Conservation (phyloP, 768 basidiomycete species). For the Cyathus striatus region DNA sequence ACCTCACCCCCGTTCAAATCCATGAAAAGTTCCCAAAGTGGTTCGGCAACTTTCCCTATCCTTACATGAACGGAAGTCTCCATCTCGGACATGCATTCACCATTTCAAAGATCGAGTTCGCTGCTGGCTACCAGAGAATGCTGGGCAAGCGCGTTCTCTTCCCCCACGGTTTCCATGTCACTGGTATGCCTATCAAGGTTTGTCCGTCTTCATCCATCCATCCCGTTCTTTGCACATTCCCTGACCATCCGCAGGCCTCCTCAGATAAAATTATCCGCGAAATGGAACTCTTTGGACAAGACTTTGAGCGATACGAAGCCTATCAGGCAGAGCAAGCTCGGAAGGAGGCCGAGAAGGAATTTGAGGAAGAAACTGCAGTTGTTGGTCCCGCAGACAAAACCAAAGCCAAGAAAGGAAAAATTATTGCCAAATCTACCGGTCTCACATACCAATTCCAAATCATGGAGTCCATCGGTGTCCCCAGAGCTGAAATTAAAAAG, state of each 20-base stretch:
- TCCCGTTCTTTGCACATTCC: not conserved
- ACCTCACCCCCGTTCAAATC: constrained; percentile 61
- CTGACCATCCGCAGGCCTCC: constrained; percentile 58
- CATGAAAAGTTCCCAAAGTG: constrained; percentile 85
- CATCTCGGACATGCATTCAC: constrained; percentile 98
- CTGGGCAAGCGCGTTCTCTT: constrained; percentile 91
- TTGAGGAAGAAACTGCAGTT: constrained; percentile 33
- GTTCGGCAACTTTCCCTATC: constrained; percentile 95
- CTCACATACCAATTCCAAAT: constrained; percentile 98
- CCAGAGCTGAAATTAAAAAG: constrained; percentile 85
- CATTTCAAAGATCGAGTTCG: constrained; percentile 96
- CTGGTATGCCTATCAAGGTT: constrained; percentile 99
- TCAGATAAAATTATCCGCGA: constrained; percentile 97
- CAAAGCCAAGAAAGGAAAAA: constrained; percentile 95
- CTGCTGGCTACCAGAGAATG: constrained; percentile 93
- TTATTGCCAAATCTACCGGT: constrained; percentile 89
- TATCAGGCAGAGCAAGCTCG: constrained; percentile 39
- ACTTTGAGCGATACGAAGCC: constrained; percentile 70
- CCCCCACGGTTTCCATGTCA: constrained; percentile 97
- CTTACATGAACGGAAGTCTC: constrained; percentile 98
- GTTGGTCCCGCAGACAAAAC: constrained; percentile 48
- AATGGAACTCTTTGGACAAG: constrained; percentile 89
- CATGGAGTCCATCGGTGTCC: constrained; percentile 90
- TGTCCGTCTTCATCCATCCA: constrained; percentile 19
- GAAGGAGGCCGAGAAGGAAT: constrained; percentile 38